Evolutionary conservation across 208 protist species (phyloP), one percentile per base, ranked within the genome.

Genomic region (Leptomonas pyrrhocoris): DNA sequence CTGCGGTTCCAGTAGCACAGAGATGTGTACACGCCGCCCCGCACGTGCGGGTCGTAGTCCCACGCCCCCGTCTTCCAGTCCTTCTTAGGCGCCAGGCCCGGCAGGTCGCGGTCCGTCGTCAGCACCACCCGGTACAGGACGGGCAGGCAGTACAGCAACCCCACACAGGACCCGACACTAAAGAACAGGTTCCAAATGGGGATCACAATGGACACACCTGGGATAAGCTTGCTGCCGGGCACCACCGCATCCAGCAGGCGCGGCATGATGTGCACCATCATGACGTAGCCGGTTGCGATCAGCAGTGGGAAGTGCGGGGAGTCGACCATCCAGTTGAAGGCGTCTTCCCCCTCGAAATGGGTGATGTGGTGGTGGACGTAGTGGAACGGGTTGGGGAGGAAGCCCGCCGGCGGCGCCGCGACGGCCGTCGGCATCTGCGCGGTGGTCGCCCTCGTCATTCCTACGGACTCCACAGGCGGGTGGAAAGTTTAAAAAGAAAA

Each of bases 121-220:
- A 34, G 67, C 30, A 79, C 25, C 2, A 80, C 68, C 21, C 78
- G 69, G 53, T 73, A 67, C 25, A 94, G 51, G 34, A 73, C 55
- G 11, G 85, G 87, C 19, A 85, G 61, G 43, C 77, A 86, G 77
- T 82, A 82, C 27, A 87, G 55, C 30, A 84, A 79, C 34, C 88
- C 88, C 1, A 78, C 58, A 7, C 79, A 62, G 21, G 88, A 94
- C 62, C 86, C 91, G 49, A 86, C 27, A 30, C 86, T 80, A 30
- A 97, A 83, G 27, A 86, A 68, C 13, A 90, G 58, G 55, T 97
- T 97, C 92, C 90, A 97, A 2, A 83, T 16, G 27, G 83, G 80
- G 34, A 91, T 80, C 28, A 85, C 34, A 8, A 55, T 31, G n/a
- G 6, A 28, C 15, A 77, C 48, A 13, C 72, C 72, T 6, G 72